phyloP scores from a whole-genome alignment of 1,284 basidiomycete species.

The Entoloma clypeatum region DNA sequence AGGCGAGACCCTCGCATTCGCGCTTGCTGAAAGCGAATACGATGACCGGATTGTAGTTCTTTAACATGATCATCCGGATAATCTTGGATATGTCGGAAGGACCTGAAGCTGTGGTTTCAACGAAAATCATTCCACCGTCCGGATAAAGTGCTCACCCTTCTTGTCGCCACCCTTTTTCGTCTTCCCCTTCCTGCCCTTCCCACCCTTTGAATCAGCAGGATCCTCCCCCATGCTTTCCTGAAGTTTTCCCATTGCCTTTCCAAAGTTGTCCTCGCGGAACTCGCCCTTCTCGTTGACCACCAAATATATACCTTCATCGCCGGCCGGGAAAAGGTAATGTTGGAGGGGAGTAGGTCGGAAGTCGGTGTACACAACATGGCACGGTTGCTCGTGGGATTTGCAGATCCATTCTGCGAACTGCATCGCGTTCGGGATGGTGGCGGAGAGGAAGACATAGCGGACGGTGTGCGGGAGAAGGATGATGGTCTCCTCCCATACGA shows the following conservation, averaged over 20 bases:
- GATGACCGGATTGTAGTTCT: constrained; percentile 98
- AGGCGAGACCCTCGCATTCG: constrained; percentile 92
- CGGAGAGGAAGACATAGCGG: constrained; percentile 98
- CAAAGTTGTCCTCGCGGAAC: constrained; percentile 97
- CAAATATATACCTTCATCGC: constrained; percentile 95
- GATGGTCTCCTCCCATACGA: constrained; percentile 92
- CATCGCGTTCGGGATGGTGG: constrained; percentile 99
- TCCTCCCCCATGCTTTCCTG: constrained; percentile 88
- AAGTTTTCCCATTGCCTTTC: constrained; percentile 95
- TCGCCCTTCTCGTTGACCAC: constrained; percentile 98
- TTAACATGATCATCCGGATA: constrained; percentile 98
- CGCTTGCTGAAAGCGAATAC: constrained; percentile 99
- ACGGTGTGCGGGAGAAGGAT: constrained; percentile 95
- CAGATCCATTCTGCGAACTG: constrained; percentile 99
- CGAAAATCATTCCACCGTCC: not conserved
- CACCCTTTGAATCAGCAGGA: constrained; percentile 78
- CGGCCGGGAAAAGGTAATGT: constrained; percentile 97
- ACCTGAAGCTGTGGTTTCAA: constrained; percentile 43
- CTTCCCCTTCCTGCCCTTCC: constrained; percentile 87
- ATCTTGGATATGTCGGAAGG: constrained; percentile 96
- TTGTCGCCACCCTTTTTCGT: constrained; percentile 87
- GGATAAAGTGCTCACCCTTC: constrained; percentile 58
- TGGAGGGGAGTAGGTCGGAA: constrained; percentile 98
- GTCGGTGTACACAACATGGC: constrained; percentile 99
- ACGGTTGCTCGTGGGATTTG: constrained; percentile 95